These are phyloP conservation scores for Alternaria metachromatica DNA, from an alignment of 2,329 filamentous ascomycete species.

Conservation along the genomic window DNA sequence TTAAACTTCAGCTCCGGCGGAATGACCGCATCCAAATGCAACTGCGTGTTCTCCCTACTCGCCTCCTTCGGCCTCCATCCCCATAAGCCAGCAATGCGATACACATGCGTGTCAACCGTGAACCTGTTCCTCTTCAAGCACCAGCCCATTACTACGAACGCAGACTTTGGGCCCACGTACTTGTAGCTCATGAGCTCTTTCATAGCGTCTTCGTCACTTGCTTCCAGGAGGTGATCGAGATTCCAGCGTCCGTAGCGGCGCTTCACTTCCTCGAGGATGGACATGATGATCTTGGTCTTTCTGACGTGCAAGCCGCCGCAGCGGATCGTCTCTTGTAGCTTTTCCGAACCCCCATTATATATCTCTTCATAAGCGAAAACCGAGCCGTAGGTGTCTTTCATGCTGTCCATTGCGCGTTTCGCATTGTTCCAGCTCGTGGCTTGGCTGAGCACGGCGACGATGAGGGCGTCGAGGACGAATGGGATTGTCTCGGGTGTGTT, in stretches of 20 bases:
- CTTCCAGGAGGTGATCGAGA: constrained; percentile 1
- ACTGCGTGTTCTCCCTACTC: constrained; percentile 6
- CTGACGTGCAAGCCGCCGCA: constrained; percentile 7
- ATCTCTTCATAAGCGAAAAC: constrained; percentile 7
- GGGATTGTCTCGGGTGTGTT: constrained; percentile 4
- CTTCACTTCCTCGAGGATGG: constrained; percentile 9
- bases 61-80: constrained; percentile 9
- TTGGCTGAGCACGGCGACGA: constrained; percentile 8
- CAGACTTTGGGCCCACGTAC: constrained; percentile 12
- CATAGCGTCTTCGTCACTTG: constrained; percentile 10
- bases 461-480: constrained; percentile 8
- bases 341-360: not conserved
- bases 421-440: constrained; percentile 12
- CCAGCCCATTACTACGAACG: constrained; percentile 11
- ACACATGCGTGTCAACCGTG: constrained; percentile 10
- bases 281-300: constrained; percentile 9
- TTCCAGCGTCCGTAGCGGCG: constrained; percentile 8
- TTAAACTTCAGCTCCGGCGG: constrained; percentile 3
- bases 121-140: constrained; percentile 11
- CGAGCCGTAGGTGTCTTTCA: constrained; percentile 4
- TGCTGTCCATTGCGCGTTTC: constrained; percentile 9
- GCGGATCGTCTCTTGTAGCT: constrained; percentile 1
- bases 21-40: constrained; percentile 7
- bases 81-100: constrained; percentile 10
- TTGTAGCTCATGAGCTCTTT: constrained; percentile 14